Evolutionary conservation across 106 monocot species (phyloP).

Genomic region (Dioscorea zingiberensis): DNA sequence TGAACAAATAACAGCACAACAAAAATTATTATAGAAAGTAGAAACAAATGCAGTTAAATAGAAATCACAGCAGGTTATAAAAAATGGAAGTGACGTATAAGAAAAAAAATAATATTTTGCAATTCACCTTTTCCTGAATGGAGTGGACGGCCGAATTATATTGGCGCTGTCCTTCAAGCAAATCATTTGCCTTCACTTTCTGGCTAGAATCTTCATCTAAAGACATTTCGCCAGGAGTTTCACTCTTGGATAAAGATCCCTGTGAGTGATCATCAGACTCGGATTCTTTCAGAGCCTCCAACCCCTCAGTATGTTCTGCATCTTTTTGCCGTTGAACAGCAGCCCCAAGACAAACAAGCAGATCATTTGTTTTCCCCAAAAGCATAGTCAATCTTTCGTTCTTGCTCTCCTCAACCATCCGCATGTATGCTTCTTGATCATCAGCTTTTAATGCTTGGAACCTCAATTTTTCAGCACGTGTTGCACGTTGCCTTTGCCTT

Average conservation of each 20-base stretch:
- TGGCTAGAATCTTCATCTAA: constrained; percentile 33
- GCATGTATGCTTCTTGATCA: constrained; percentile 98
- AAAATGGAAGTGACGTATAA: too few species aligned
- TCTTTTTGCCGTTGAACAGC: constrained; percentile 96
- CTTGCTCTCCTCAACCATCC: constrained; percentile 99
- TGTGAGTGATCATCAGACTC: constrained; percentile 38
- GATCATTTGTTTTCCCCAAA: constrained; percentile 96
- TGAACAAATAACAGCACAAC: too few species aligned
- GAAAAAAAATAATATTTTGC: not conserved
- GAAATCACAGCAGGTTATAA: too few species aligned
- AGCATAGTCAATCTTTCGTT: constrained; percentile 92
- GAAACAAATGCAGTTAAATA: too few species aligned
- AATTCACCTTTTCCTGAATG: constrained; percentile 89
- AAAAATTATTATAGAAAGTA: too few species aligned
- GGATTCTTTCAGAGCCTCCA: constrained; percentile 30
- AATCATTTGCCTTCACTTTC: constrained; percentile 54
- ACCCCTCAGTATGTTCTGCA: constrained; percentile 52
- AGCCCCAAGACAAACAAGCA: constrained; percentile 93
- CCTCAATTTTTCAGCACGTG: constrained; percentile 78
- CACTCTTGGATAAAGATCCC: constrained; percentile 22
- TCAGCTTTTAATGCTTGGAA: constrained; percentile 85
- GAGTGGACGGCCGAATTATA: constrained; percentile 95
- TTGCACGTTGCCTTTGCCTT: constrained; percentile 88
- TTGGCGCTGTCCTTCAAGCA: constrained; percentile 88
- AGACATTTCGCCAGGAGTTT: constrained; percentile 27